Conservation (phyloP, 176 grass and related monocot genomes). For the Rhynchospora pubera region DNA sequence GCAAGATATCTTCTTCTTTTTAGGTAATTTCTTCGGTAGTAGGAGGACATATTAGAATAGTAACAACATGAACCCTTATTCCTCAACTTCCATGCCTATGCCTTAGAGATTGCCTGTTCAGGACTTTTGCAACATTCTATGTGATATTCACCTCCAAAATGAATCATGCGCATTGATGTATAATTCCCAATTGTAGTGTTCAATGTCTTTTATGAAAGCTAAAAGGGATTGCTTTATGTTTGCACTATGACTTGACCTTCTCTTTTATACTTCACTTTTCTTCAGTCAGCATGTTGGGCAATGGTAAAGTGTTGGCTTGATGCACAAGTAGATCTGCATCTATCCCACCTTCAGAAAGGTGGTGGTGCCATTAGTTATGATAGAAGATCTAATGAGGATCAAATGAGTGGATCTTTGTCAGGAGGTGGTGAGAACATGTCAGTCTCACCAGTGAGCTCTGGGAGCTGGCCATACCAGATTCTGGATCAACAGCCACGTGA, state of each 20-base stretch:
- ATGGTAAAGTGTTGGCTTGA: constrained; percentile 91
- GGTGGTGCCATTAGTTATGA: constrained; percentile 34
- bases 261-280: constrained; percentile 18
- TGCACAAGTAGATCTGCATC: constrained; percentile 79
- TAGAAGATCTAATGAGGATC: constrained; percentile 61
- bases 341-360: constrained; percentile 62
- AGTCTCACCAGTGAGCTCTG: constrained; percentile 34
- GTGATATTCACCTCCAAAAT: background rate
- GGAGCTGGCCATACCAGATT: constrained; percentile 84
- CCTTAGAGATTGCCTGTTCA: background rate
- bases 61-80: background rate
- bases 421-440: constrained; percentile 24
- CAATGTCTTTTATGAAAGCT: background rate
- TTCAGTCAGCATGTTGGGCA: constrained; percentile 95
- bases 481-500: constrained; percentile 89
- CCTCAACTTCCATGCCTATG: background rate
- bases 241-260: background rate
- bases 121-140: background rate
- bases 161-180: constrained; percentile 4
- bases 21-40: background rate
- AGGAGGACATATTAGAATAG: background rate
- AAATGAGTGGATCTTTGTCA: constrained; percentile 60
- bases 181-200: background rate
- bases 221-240: background rate
- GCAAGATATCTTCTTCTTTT: background rate